phyloP scores from a whole-genome alignment of 257 asterid genomes.

The Nicotiana attenuata region DNA sequence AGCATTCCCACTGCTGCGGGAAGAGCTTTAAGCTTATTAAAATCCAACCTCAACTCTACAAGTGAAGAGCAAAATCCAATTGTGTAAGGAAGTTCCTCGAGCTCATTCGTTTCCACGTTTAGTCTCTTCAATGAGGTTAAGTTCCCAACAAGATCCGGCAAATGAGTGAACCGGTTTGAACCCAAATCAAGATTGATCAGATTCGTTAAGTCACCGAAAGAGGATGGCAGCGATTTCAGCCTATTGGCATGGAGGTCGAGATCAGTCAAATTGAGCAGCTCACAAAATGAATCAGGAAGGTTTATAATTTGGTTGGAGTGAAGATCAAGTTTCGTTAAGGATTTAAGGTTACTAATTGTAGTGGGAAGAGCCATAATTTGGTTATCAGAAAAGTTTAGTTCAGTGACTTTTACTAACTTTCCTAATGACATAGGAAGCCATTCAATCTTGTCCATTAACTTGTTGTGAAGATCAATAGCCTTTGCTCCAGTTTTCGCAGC shows the following conservation, averaged over 20 bases:
- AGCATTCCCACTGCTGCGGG: slow-evolving; percentile 70
- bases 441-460: slow-evolving; percentile 65
- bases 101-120: slow-evolving; percentile 51
- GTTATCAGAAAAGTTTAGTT: slow-evolving; percentile 58
- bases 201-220: slow-evolving; percentile 54
- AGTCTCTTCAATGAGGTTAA: slow-evolving; percentile 51
- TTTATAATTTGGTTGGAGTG: slow-evolving; percentile 73
- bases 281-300: slow-evolving; percentile 76
- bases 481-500: slow-evolving; percentile 38
- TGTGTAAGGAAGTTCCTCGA: slow-evolving; percentile 68
- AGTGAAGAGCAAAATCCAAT: slow-evolving; percentile 67
- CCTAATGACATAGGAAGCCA: slow-evolving; percentile 89
- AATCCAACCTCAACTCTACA: slow-evolving; percentile 63
- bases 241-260: slow-evolving; percentile 56
- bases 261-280: slow-evolving; percentile 46
- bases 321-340: slow-evolving; percentile 51
- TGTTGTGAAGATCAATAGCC: slow-evolving; percentile 59
- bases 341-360: slow-evolving; percentile 42
- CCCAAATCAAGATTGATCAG: slow-evolving; percentile 63
- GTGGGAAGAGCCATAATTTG: slow-evolving; percentile 76
- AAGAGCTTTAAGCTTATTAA: slow-evolving; percentile 68
- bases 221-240: slow-evolving; percentile 65
- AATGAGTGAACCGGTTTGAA: slow-evolving; percentile 45
- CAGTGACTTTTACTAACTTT: slow-evolving; percentile 46
- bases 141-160: slow-evolving; percentile 54